Evolutionary conservation across 148 eudicot species (phyloP), one percentile per base, ranked within the genome.

Genomic region (Persicaria tinctoria): DNA sequence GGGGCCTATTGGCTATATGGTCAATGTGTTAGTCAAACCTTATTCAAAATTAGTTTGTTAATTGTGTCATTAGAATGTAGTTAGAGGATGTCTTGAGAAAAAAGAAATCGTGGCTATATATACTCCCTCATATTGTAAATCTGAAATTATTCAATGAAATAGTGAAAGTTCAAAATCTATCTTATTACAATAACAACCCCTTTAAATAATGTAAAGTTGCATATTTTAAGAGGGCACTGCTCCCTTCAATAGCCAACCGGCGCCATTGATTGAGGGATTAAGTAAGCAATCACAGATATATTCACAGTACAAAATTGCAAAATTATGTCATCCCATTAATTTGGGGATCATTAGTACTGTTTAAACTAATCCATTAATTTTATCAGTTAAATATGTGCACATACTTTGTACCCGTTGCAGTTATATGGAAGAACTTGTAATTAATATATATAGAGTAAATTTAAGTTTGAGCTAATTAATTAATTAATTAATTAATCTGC

Each of bases 201-300:
- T 23, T 23, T 23, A 23, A 23, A 23, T 23, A 23, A 23, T 23
- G 27, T 0, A 23, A 23, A 23, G 1, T 9, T 4, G 3, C 70
- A 12, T 64, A 38, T 38, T 60, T 64, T 64, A 14, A 64, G n/a
- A 64, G 18, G 70, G 47, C 70, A 41, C 7, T 64, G 47, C 47
- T 47, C 68, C 70, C 70, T 44, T 6, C 48, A 64, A 41, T 17
- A 38, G 70, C 70, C 70, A 41, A 64, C 70, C 7, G 47, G 47
- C 46, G 70, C 18, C 70, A 64, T 64, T 64, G 41, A 64, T 64
- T 64, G 70, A 64, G 70, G 70, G 47, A 64, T 5, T 5, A 64
- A 64, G 69, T 16, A 64, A 64, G 69, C 69, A 64, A 64, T 64
- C n/a, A 64, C 70, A 8, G 41, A n/a, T n/a, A n/a, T n/a, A 23